Conservation (phyloP, 768 basidiomycete genomes). For the Lactarius trivialis region DNA sequence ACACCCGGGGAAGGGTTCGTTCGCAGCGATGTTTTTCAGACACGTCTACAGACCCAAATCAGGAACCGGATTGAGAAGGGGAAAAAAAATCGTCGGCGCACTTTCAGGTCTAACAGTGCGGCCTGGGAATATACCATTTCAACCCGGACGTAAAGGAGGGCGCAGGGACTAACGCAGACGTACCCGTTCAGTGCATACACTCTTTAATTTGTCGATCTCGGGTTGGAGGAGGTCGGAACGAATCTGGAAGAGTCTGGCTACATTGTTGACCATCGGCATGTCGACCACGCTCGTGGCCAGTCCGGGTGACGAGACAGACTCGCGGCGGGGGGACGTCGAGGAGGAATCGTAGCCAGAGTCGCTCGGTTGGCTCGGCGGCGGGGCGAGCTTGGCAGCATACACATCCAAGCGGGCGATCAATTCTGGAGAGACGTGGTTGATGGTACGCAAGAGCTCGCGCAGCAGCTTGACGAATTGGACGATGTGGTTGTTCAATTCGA, state of each 20-base stretch:
- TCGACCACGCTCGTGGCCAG: slow-evolving; percentile 49
- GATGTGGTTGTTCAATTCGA: slow-evolving; percentile 89
- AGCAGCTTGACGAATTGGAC: slow-evolving; percentile 82
- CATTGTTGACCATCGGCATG: slow-evolving; percentile 69
- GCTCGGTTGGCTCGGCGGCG: slow-evolving; percentile 43
- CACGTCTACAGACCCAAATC: slow-evolving; percentile 51
- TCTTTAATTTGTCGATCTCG: slow-evolving; percentile 63
- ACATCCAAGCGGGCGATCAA: slow-evolving; percentile 74
- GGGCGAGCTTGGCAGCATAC: slow-evolving; percentile 76
- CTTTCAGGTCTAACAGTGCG: slow-evolving; percentile 83
- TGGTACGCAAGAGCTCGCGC: slow-evolving; percentile 64
- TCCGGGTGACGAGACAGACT: slow-evolving; percentile 39
- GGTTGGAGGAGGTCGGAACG: slow-evolving; percentile 58
- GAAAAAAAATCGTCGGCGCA: slow-evolving; percentile 28
- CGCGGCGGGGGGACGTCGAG: slow-evolving; percentile 52
- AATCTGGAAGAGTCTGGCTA: slow-evolving; percentile 70
- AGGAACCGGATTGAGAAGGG: slow-evolving; percentile 7
- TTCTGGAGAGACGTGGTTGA: slow-evolving; percentile 79
- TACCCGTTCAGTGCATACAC: slow-evolving; percentile 73
- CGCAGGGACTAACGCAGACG: slow-evolving; percentile 11
- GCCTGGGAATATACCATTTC: slow-evolving; percentile 42
- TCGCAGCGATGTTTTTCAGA: slow-evolving; percentile 85
- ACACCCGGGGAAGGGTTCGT: slow-evolving; percentile 75
- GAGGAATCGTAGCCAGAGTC: slow-evolving; percentile 65
- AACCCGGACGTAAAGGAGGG: slow-evolving; percentile 8